Conservation (phyloP, 495 filamentous ascomycete species). For the Podospora bellae-mahoneyi region DNA sequence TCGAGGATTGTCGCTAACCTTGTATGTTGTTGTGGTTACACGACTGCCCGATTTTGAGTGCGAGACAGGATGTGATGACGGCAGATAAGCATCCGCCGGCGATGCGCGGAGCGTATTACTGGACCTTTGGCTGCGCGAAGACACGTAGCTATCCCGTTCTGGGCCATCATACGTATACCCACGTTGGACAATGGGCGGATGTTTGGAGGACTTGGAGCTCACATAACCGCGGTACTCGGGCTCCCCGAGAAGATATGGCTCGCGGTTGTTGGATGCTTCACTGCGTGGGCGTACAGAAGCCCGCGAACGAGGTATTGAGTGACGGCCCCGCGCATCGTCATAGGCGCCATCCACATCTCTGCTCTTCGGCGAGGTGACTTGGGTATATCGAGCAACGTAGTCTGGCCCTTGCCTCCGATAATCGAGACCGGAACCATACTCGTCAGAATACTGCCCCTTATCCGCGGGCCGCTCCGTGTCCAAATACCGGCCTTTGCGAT, state of each 20-base stretch:
- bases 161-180: constrained; percentile 32
- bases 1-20: constrained; percentile 18
- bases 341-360: constrained; percentile 46
- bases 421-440: constrained; percentile 27
- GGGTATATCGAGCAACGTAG: constrained; percentile 40
- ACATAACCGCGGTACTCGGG: constrained; percentile 33
- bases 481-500: constrained; percentile 34
- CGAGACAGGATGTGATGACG: constrained; percentile 26
- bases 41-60: constrained; percentile 32
- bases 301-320: constrained; percentile 33
- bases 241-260: constrained; percentile 32
- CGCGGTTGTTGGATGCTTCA: constrained; percentile 30
- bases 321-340: constrained; percentile 37
- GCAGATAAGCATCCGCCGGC: constrained; percentile 19
- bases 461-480: constrained; percentile 35
- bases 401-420: constrained; percentile 33
- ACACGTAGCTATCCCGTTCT: constrained; percentile 40
- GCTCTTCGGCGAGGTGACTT: constrained; percentile 31
- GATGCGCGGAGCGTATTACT: constrained; percentile 32
- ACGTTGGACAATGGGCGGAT: constrained; percentile 31
- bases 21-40: constrained; percentile 33
- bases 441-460: constrained; percentile 31
- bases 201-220: constrained; percentile 27
- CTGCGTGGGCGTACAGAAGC: constrained; percentile 34
- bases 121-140: constrained; percentile 38